phyloP scores from a whole-genome alignment of 208 protist genomes.

The Trypanosoma cruzi region DNA sequence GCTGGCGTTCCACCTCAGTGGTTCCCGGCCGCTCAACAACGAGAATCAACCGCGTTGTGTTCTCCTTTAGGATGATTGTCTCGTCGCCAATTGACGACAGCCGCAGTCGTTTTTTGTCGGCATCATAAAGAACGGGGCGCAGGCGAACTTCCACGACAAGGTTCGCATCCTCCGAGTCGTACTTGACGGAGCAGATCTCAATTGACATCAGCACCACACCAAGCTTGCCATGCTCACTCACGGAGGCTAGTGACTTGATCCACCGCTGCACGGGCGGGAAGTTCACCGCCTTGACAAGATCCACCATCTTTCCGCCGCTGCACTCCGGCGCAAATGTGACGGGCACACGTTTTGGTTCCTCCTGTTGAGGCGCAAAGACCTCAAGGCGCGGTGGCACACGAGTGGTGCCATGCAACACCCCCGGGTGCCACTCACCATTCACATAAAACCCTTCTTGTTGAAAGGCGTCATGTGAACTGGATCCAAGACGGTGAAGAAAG shows the following conservation, averaged over 20 bases:
- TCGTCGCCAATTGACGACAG: constrained; percentile 36
- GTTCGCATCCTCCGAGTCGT: constrained; percentile 36
- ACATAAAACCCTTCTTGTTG: constrained; percentile 77
- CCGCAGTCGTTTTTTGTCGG: constrained; percentile 41
- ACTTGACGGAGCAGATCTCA: constrained; percentile 59
- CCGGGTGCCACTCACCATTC: constrained; percentile 69
- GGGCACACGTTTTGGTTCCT: constrained; percentile 57
- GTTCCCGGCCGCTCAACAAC: constrained; percentile 42
- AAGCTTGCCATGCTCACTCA: constrained; percentile 13
- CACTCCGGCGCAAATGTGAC: constrained; percentile 61
- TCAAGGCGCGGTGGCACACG: constrained; percentile 64
- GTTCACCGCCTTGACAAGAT: constrained; percentile 84
- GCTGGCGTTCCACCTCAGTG: not conserved
- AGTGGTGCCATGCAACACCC: constrained; percentile 58
- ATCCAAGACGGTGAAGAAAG: constrained; percentile 79
- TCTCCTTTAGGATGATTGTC: constrained; percentile 59
- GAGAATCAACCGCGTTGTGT: constrained; percentile 65
- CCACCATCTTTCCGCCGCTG: constrained; percentile 62
- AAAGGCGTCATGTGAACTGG: constrained; percentile 58
- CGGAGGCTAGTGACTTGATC: constrained; percentile 42
- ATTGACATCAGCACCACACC: constrained; percentile 51
- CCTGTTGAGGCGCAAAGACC: constrained; percentile 45
- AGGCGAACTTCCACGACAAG: constrained; percentile 58
- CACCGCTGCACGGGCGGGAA: constrained; percentile 71
- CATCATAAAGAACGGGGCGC: constrained; percentile 56